Evolutionary conservation across 148 eudicot genomes (phyloP), one percentile per base, ranked within the genome.

Genomic region (Linanthus parryae): DNA sequence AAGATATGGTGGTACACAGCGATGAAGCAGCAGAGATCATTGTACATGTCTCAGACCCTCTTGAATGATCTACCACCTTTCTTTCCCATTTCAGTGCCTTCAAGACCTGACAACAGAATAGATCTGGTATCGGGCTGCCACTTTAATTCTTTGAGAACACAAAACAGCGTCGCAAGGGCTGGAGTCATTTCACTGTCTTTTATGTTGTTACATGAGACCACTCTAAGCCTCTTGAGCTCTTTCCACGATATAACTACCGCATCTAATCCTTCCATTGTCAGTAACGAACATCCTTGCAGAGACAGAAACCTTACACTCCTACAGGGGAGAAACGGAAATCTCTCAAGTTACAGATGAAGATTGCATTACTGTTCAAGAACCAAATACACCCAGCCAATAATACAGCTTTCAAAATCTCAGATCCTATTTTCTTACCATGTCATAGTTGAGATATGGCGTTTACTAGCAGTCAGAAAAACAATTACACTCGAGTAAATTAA

Each of bases 41-140:
- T n/a, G n/a, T 46, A 57, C 52, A 43, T 68, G 59, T 65, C 58
- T 74, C 68, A 74, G 55, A 56, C 72, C 76, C 75, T 56, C 78
- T 76, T 81, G 73, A 92, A 84, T 56, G 84, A 75, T 72, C 81
- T 69, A 53, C 89, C 81, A n/a, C 98, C 96, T 67, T 77, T 92
- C 71, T 66, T n/a, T 62, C 90, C 81, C 21, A 92, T 58, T 47
- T 89, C 94, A 18, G 90, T 84, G 48, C 83, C 98, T 15, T 61
- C 73, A 58, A 92, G 94, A 67, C 88, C 74, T 54, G 89, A 76
- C 13, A 79, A 54, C 13, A 92, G 67, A 28, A 84, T 54, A 61
- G 94, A 87, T 58, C 61, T 77, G 50, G 98, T 70, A 87, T 84
- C 94, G 38, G 98, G 98, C 52, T 84, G 61, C 98, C 98, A 92